Percentiles rank a stretch among this genome's conserved stretches.
Evolutionary conservation across 495 filamentous ascomycete genomes (phyloP).

Genomic region (Talaromyces wortmannii): DNA sequence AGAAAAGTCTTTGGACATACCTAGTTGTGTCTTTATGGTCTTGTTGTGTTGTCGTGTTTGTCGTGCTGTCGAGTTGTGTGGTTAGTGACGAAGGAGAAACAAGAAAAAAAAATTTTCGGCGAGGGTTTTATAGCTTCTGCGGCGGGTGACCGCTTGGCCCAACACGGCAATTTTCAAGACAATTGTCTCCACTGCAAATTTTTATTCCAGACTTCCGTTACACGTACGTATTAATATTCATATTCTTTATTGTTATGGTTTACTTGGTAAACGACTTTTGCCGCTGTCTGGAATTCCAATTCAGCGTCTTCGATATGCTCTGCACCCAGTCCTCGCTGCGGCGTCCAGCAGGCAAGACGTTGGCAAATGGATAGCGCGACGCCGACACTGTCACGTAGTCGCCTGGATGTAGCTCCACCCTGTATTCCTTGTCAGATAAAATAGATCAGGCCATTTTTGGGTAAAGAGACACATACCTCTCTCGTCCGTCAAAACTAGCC

Average conservation of each 20-base stretch:
- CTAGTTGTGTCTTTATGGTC: background rate
- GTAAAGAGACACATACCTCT: slow-evolving; percentile 42
- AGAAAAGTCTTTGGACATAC: slow-evolving; percentile 1
- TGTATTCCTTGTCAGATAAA: slow-evolving; percentile 12
- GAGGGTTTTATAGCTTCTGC: background rate
- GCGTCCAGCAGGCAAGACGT: slow-evolving; percentile 68
- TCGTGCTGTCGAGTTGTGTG: background rate
- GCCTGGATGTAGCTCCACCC: slow-evolving; percentile 76
- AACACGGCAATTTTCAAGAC: background rate
- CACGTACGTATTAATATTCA: background rate
- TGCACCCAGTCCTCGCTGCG: slow-evolving; percentile 89
- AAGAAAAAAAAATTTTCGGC: slow-evolving; percentile 2
- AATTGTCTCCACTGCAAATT: background rate
- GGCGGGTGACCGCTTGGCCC: background rate
- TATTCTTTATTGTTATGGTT: background rate
- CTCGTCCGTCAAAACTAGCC: slow-evolving; percentile 95
- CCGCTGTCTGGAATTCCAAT: slow-evolving; percentile 82
- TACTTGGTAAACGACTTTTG: slow-evolving; percentile 54
- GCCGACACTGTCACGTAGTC: slow-evolving; percentile 97
- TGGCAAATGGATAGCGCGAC: slow-evolving; percentile 86
- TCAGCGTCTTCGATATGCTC: slow-evolving; percentile 79
- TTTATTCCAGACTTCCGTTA: background rate
- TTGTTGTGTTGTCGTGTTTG: background rate
- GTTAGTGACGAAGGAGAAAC: background rate
- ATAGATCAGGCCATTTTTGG: background rate